Percentiles rank a stretch among this genome's conserved stretches.
phyloP scores from a whole-genome alignment of 768 basidiomycete genomes.

The Suillus ampliporus region DNA sequence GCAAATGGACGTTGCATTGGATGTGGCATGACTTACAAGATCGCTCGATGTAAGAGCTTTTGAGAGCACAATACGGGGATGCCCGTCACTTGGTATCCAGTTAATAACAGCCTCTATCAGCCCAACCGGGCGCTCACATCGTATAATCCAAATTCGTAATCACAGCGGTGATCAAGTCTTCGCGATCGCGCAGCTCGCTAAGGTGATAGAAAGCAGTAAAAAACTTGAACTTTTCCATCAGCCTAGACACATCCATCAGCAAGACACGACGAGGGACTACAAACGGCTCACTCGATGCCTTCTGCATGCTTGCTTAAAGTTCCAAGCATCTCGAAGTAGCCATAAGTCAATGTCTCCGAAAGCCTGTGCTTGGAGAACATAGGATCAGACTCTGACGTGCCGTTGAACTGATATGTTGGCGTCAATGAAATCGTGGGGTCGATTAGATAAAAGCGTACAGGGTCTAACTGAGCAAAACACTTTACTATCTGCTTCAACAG shows the following conservation, averaged over 20 bases:
- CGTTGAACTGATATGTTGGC: constrained; percentile 61
- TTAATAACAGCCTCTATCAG: constrained; percentile 10
- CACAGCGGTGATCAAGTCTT: constrained; percentile 90
- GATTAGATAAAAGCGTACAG: constrained; percentile 53
- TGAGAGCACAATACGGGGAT: constrained; percentile 89
- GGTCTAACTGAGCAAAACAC: constrained; percentile 91
- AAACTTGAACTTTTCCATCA: constrained; percentile 89
- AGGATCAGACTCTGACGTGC: constrained; percentile 73
- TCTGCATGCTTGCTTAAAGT: constrained; percentile 87
- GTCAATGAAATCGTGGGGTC: background rate
- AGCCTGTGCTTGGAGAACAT: constrained; percentile 87
- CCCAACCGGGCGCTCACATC: constrained; percentile 57
- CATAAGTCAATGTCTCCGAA: constrained; percentile 82
- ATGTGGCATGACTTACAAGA: constrained; percentile 53
- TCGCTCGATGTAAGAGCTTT: constrained; percentile 95
- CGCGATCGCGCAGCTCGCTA: constrained; percentile 87
- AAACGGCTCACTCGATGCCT: constrained; percentile 72
- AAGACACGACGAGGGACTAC: background rate
- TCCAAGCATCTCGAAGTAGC: constrained; percentile 96
- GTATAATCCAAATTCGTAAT: constrained; percentile 92
- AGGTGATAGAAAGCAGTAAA: constrained; percentile 97
- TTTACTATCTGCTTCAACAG: constrained; percentile 83
- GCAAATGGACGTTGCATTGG: background rate
- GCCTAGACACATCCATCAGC: constrained; percentile 44
- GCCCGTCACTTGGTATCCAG: constrained; percentile 75